A percentile compares a stretch with the other conserved stretches of the same genome.
Evolutionary conservation across 108 stramenopile species (phyloP).

Genomic region (Skeletonema potamos): DNA sequence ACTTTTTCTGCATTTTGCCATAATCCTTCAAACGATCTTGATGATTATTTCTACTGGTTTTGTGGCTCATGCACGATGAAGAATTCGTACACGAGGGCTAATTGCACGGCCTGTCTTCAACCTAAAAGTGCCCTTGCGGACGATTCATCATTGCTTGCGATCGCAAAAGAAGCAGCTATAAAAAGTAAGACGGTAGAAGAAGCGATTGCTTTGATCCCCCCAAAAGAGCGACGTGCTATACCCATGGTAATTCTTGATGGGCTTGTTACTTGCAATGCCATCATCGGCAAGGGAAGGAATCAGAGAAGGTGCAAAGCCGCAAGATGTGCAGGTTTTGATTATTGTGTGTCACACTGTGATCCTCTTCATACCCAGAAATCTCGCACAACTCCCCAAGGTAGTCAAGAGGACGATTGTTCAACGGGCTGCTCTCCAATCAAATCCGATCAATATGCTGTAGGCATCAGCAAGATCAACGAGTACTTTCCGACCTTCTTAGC

Average conservation of each 20-base stretch:
- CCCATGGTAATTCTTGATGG: slow-evolving; percentile 28
- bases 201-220: slow-evolving; percentile 13
- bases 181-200: slow-evolving; percentile 17
- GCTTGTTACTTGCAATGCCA: slow-evolving; percentile 32
- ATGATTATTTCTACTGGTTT: slow-evolving; percentile 42
- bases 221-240: slow-evolving; percentile 16
- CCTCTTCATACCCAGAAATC: slow-evolving; percentile 4
- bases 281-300: slow-evolving; percentile 15
- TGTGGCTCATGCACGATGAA: slow-evolving; percentile 40
- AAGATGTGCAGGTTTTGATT: slow-evolving; percentile 31
- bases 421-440: not conserved
- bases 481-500: slow-evolving; percentile 17
- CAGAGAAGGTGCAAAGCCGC: slow-evolving; percentile 26
- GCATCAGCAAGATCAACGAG: slow-evolving; percentile 13
- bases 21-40: slow-evolving; percentile 6
- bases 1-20: slow-evolving; percentile 2
- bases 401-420: not conserved
- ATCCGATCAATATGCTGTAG: not conserved
- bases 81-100: slow-evolving; percentile 27
- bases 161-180: slow-evolving; percentile 26
- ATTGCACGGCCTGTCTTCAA: slow-evolving; percentile 25
- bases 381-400: not conserved
- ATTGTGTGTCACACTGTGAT: slow-evolving; percentile 38
- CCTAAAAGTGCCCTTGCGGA: slow-evolving; percentile 7
- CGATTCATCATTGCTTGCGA: slow-evolving; percentile 23